Conservation (phyloP, 345 rosid species). For the Gossypium australe region DNA sequence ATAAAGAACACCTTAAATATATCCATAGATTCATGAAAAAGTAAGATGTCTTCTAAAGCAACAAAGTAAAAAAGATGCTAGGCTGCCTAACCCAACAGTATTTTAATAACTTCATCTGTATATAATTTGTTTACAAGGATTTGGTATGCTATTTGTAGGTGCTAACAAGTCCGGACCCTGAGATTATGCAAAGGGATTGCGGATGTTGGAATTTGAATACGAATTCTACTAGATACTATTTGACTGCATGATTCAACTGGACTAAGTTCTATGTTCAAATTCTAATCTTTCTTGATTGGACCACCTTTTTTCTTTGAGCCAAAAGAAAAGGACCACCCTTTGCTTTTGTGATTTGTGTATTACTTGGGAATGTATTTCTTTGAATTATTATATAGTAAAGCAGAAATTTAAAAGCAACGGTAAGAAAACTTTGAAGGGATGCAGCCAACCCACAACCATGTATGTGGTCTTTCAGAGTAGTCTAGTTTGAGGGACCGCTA, state of each 20-base stretch:
- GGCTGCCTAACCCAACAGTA: constrained; percentile 3
- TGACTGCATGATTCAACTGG: neutral
- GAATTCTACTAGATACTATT: no score
- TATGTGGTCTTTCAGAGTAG: neutral
- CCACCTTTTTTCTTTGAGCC: neutral
- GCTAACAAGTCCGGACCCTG: neutral
- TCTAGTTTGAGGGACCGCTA: constrained; percentile 7
- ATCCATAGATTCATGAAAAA: constrained; percentile 14
- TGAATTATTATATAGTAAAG: constrained; percentile 4
- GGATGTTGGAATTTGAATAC: no score
- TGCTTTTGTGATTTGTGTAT: neutral
- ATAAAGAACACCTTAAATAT: neutral
- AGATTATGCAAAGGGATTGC: no score
- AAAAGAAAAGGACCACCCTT: constrained; percentile 6
- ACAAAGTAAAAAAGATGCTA: constrained; percentile 1
- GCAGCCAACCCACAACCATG: constrained; percentile 4
- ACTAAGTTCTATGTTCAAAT: neutral
- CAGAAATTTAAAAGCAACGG: constrained; percentile 14
- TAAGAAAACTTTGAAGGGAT: constrained; percentile 24
- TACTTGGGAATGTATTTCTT: neutral
- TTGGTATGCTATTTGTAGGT: neutral
- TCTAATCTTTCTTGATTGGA: neutral
- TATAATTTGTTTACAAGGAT: neutral
- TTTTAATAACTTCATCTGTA: neutral
- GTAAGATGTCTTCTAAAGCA: constrained; percentile 13